Conservation (phyloP, 2,329 filamentous ascomycete species). For the Mycosphaerelloides madeirae region DNA sequence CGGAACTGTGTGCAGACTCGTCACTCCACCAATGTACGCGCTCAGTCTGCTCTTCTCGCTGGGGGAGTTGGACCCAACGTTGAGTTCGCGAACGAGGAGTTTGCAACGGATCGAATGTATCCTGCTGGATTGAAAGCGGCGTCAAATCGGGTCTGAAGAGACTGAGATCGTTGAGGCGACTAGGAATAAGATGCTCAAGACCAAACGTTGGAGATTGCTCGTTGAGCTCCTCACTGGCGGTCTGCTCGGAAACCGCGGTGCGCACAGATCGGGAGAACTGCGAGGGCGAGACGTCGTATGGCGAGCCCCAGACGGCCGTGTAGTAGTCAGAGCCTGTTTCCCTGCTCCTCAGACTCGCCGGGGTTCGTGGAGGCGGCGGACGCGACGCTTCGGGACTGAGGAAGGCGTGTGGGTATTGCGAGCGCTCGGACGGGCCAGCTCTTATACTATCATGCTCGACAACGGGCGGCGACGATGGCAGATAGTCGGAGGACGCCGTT, state of each 20-base stretch:
- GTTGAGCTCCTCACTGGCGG: constrained; percentile 24
- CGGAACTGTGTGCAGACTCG: constrained; percentile 61
- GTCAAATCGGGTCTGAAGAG: constrained; percentile 14
- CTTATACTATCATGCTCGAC: constrained; percentile 16
- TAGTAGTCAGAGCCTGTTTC: constrained; percentile 36
- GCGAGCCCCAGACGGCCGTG: constrained; percentile 87
- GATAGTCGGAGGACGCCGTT: constrained; percentile 5
- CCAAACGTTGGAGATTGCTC: constrained; percentile 32
- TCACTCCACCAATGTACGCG: constrained; percentile 77
- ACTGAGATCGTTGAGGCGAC: constrained; percentile 24
- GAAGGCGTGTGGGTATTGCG: background rate
- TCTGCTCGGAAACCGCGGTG: constrained; percentile 29
- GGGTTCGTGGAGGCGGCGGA: constrained; percentile 27
- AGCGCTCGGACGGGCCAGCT: constrained; percentile 4
- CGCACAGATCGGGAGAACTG: constrained; percentile 29
- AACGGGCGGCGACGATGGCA: constrained; percentile 18
- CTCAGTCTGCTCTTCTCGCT: constrained; percentile 19
- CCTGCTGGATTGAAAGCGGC: constrained; percentile 11
- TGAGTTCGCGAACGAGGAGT: constrained; percentile 30
- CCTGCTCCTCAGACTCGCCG: constrained; percentile 24
- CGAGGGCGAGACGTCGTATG: constrained; percentile 65
- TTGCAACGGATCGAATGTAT: constrained; percentile 20
- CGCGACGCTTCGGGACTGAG: constrained; percentile 21
- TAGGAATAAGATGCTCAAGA: constrained; percentile 33
- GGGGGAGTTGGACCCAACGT: constrained; percentile 31